These are phyloP conservation scores for Aspergillus hiratsukae DNA, from an alignment of 2,329 filamentous ascomycete species.

Conservation along the genomic window DNA sequence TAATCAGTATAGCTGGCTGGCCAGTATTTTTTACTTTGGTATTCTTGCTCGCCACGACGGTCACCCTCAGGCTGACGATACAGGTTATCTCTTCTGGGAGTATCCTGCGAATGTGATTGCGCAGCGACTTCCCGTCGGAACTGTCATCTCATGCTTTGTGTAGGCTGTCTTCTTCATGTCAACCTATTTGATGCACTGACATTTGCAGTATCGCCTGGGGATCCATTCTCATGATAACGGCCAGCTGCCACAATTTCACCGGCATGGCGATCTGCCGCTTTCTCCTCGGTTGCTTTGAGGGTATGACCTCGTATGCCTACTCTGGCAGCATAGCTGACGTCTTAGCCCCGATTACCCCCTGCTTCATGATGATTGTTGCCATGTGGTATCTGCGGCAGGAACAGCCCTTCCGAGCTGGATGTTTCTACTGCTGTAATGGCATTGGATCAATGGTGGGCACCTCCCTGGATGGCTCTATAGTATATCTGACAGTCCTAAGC, in stretches of 20 bases:
- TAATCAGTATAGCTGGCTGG: conserved; percentile 50
- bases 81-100: conserved; percentile 39
- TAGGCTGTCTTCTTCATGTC: neutral
- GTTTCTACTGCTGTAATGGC: conserved; percentile 42
- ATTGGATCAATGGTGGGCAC: conserved; percentile 30
- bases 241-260: conserved; percentile 39
- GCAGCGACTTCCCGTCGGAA: conserved; percentile 22
- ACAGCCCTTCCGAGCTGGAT: conserved; percentile 45
- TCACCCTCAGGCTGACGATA: neutral
- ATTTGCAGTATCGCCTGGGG: conserved; percentile 37
- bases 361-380: conserved; percentile 49
- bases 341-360: conserved; percentile 44
- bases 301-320: neutral
- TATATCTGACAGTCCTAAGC: neutral
- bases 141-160: conserved; percentile 13
- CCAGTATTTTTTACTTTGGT: conserved; percentile 53
- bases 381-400: conserved; percentile 49
- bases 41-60: neutral
- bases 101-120: conserved; percentile 38
- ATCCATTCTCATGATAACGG: conserved; percentile 41
- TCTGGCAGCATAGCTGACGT: neutral
- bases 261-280: conserved; percentile 44
- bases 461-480: neutral
- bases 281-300: conserved; percentile 46
- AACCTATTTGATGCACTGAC: neutral